These are phyloP conservation scores for Phytopythium delawarense DNA, from an alignment of 352 stramenopile genomes.

Conservation along the genomic window DNA sequence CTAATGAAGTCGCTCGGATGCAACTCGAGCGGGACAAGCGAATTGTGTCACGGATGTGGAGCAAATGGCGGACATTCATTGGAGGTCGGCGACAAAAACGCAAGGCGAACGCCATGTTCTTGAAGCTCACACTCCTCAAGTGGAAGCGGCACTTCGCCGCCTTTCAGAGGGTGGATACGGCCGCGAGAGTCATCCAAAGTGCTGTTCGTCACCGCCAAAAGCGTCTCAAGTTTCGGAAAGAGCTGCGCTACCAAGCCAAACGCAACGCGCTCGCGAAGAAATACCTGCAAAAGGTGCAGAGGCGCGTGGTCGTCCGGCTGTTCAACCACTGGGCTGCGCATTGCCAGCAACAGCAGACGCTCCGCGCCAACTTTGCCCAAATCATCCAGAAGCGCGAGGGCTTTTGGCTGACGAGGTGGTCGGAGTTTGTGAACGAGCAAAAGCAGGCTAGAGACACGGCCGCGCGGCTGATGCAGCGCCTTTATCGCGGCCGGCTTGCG, in stretches of 20 bases:
- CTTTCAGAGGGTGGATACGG: conserved; percentile 20
- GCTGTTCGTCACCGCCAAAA: conserved; percentile 19
- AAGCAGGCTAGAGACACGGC: conserved; percentile 25
- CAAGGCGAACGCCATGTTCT: conserved; percentile 51
- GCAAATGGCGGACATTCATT: conserved; percentile 34
- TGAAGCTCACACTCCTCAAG: conserved; percentile 55
- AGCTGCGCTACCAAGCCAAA: conserved; percentile 42
- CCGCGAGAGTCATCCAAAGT: conserved; percentile 36
- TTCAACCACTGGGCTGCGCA: conserved; percentile 57
- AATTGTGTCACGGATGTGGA: conserved; percentile 18
- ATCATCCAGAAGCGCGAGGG: conserved; percentile 38
- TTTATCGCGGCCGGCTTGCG: conserved; percentile 50
- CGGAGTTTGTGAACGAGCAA: conserved; percentile 19
- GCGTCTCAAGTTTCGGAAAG: conserved; percentile 21
- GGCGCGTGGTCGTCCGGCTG: conserved; percentile 32
- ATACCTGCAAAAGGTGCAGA: conserved; percentile 55
- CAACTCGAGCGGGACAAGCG: conserved; percentile 20
- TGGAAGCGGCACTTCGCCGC: conserved; percentile 41
- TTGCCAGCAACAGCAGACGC: conserved; percentile 24
- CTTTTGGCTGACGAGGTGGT: conserved; percentile 52
- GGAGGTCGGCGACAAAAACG: conserved; percentile 26
- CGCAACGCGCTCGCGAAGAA: conserved; percentile 42
- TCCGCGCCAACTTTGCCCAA: conserved; percentile 39
- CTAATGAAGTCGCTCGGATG: conserved; percentile 45
- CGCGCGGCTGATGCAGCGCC: conserved; percentile 48